Conservation (phyloP, 1,284 basidiomycete genomes). For the Veloboletus limbatus region DNA sequence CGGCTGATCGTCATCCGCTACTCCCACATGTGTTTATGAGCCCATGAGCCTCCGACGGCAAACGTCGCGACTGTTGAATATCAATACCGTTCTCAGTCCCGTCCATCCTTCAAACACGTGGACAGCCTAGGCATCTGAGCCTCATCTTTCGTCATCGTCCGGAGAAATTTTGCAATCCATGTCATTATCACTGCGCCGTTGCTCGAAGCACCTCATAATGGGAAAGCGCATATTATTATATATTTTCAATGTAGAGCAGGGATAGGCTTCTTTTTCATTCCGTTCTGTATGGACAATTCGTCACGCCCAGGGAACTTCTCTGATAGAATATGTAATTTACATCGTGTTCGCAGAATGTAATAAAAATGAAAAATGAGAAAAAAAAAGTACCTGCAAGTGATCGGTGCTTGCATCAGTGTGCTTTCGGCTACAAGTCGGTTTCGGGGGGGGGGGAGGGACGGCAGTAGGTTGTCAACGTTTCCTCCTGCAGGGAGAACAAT, state of each 20-base stretch:
- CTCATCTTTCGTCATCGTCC: constrained; percentile 6
- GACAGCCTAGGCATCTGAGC: constrained; percentile 4
- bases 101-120: constrained; percentile 9
- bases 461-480: not conserved
- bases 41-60: constrained; percentile 22
- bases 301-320: constrained; percentile 22
- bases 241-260: constrained; percentile 10
- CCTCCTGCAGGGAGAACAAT: not conserved
- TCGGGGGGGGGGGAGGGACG: no score
- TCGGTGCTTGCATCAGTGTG: no score
- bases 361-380: no score
- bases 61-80: constrained; percentile 11
- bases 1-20: constrained; percentile 22
- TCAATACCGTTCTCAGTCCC: constrained; percentile 7
- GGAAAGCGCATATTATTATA: constrained; percentile 18
- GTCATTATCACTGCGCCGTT: constrained; percentile 5
- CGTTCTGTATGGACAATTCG: constrained; percentile 30
- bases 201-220: constrained; percentile 9
- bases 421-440: no score
- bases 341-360: constrained; percentile 20
- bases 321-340: constrained; percentile 33
- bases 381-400: no score
- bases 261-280: constrained; percentile 15
- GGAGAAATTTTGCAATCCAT: constrained; percentile 13
- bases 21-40: constrained; percentile 11